Evolutionary conservation across 1,284 basidiomycete species (phyloP), one percentile per base, ranked within the genome.

Genomic region (Boletus sp.): DNA sequence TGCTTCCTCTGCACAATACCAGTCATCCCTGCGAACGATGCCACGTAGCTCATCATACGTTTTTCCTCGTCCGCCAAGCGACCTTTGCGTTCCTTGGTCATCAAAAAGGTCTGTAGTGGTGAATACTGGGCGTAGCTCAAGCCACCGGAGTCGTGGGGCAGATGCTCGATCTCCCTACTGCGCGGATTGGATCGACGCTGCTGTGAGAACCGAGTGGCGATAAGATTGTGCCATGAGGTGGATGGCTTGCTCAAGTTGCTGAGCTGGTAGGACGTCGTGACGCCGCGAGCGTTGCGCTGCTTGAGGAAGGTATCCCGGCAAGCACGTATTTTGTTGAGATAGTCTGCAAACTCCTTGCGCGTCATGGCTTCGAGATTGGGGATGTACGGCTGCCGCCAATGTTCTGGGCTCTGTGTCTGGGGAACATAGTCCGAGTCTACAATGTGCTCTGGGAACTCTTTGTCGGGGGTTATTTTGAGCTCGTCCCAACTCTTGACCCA

Each of bases 401-500:
- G 45, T 23, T 52, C 37, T 23, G 58, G 45, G 41, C 36, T 25
- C 39, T 51, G 46, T 36, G 46, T 41, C 23, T 48, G 38, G 30
- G 52, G 50, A 4, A 47, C n/a, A 30, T 59, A 54, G 38, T 60
- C 65, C 55, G 48, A 73, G 23, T 69, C 64, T 45, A 56, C 47
- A 4, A 57, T 32, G 44, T 56, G 49, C 37, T 61, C 58, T 34
- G 54, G 43, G 27, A 36, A 54, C 12, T 17, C 41, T 23, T 46
- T 48, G 30, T 35, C 29, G 8, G 82, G 75, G 1, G 65, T 67
- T 6, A 76, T 59, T 35, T 79, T 77, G 45, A 85, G 70, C 58
- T 88, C 84, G 57, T 82, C 79, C 64, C 82, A 77, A 51, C 80
- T 76, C 51, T 75, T 72, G 42, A 88, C 73, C 66, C 82, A 85